These are phyloP conservation scores for Hyaloscypha variabilis DNA, from an alignment of 495 filamentous ascomycete species.

Conservation along the genomic window DNA sequence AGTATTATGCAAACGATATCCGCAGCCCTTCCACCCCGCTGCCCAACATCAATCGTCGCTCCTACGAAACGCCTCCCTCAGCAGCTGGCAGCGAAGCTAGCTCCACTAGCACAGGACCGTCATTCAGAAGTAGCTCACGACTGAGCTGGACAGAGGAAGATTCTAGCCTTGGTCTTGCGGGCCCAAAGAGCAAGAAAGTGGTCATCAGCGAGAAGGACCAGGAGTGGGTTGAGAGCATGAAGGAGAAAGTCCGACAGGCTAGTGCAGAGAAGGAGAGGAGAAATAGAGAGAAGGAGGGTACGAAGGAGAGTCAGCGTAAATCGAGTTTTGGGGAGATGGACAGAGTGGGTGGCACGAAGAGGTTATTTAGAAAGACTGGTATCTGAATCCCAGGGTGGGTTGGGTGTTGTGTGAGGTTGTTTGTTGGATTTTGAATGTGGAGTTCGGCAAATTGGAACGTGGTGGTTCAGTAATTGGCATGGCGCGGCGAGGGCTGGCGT, in stretches of 20 bases:
- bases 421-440: too few relatives aligned
- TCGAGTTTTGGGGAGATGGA: constrained; percentile 60
- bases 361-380: constrained; percentile 50
- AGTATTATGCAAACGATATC: constrained; percentile 6
- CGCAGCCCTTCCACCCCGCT: constrained; percentile 25
- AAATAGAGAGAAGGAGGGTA: constrained; percentile 9
- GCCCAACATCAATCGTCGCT: constrained; percentile 16
- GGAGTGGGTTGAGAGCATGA: constrained; percentile 74
- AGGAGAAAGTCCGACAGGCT: constrained; percentile 63
- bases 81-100: constrained; percentile 33
- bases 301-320: constrained; percentile 23
- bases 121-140: constrained; percentile 47
- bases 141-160: constrained; percentile 59
- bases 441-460: background rate
- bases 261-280: constrained; percentile 45
- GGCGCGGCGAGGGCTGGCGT: background rate
- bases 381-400: background rate
- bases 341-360: constrained; percentile 56
- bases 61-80: constrained; percentile 31
- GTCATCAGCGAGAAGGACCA: constrained; percentile 65
- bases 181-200: constrained; percentile 57
- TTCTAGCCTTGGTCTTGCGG: constrained; percentile 61
- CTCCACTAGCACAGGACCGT: constrained; percentile 34
- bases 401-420: background rate
- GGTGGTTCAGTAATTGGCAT: background rate